These are phyloP conservation scores for Bipolaris oryzae DNA, from an alignment of 2,329 filamentous ascomycete genomes.

Conservation along the genomic window DNA sequence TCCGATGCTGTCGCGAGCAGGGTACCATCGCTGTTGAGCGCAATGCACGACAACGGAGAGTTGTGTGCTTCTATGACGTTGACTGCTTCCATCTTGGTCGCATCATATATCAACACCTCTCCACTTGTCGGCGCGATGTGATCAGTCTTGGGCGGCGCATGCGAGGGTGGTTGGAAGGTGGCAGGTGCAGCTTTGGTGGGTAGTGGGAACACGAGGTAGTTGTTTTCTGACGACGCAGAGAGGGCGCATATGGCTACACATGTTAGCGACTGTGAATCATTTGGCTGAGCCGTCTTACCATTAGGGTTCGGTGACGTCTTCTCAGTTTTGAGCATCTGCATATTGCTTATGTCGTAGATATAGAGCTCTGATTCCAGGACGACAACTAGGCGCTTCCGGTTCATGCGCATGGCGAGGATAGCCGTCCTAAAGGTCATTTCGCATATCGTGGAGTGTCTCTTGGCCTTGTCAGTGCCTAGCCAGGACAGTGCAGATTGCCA, in stretches of 20 bases:
- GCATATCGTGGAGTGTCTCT: slow-evolving; percentile 86
- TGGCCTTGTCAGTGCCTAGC: slow-evolving; percentile 20
- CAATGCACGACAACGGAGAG: slow-evolving; percentile 86
- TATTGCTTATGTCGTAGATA: slow-evolving; percentile 98
- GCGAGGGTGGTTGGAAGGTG: slow-evolving; percentile 68
- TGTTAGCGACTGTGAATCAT: slow-evolving; percentile 19
- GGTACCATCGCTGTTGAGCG: slow-evolving; percentile 90
- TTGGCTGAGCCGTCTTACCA: slow-evolving; percentile 52
- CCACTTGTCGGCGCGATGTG: slow-evolving; percentile 86
- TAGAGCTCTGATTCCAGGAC: slow-evolving; percentile 96
- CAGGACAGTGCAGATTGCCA: background rate
- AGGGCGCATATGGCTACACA: slow-evolving; percentile 80
- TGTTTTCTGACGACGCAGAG: slow-evolving; percentile 92
- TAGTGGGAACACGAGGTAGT: slow-evolving; percentile 91
- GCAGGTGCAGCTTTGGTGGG: slow-evolving; percentile 66
- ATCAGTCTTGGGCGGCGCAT: slow-evolving; percentile 78
- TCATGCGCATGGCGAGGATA: slow-evolving; percentile 89
- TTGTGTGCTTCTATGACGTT: slow-evolving; percentile 96
- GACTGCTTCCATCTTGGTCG: slow-evolving; percentile 84
- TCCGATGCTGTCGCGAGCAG: slow-evolving; percentile 93
- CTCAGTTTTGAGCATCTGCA: slow-evolving; percentile 92
- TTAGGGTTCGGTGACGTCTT: slow-evolving; percentile 91
- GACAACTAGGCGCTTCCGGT: slow-evolving; percentile 90
- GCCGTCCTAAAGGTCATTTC: slow-evolving; percentile 98
- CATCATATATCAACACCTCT: slow-evolving; percentile 91